These are phyloP conservation scores for Microbotryomycetes sp. DNA, from an alignment of 1,284 basidiomycete species.

Conservation along the genomic window DNA sequence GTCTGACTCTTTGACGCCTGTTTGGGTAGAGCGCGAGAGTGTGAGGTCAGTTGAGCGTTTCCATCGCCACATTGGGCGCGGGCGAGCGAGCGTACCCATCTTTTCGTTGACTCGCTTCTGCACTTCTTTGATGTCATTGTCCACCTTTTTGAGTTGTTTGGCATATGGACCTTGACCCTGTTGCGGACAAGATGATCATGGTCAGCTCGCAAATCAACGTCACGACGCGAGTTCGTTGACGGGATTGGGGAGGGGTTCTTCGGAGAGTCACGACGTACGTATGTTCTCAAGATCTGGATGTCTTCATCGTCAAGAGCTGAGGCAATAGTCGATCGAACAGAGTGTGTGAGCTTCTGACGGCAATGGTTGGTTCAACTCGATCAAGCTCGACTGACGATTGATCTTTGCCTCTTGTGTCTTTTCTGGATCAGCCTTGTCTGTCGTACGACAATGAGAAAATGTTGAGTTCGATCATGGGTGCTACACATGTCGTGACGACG, in stretches of 20 bases:
- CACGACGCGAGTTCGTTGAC: slow-evolving; percentile 1
- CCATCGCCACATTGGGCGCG: not conserved
- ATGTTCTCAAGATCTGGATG: slow-evolving; percentile 98
- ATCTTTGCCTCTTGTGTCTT: slow-evolving; percentile 88
- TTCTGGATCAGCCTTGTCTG: slow-evolving; percentile 63
- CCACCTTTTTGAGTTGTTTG: slow-evolving; percentile 75
- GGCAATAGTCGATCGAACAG: slow-evolving; percentile 4
- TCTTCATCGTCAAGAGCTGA: slow-evolving; percentile 95
- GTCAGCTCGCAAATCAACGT: slow-evolving; percentile 25
- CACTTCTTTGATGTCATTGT: slow-evolving; percentile 89
- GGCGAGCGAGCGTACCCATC: slow-evolving; percentile 55
- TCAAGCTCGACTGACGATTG: slow-evolving; percentile 55
- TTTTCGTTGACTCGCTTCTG: slow-evolving; percentile 97
- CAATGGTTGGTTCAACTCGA: not conserved
- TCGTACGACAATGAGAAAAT: not conserved
- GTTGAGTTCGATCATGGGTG: too few species aligned
- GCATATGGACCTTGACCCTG: slow-evolving; percentile 99
- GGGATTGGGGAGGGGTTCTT: not conserved
- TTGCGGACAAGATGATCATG: slow-evolving; percentile 14
- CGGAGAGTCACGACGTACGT: slow-evolving; percentile 52
- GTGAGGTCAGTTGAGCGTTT: not conserved
- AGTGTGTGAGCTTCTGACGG: not conserved
- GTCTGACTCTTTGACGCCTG: slow-evolving; percentile 86
- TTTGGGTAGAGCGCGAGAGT: slow-evolving; percentile 34
- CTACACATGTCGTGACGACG: too few species aligned